These are phyloP conservation scores for Suillus sp. DNA, from an alignment of 768 basidiomycete species.

Conservation along the genomic window DNA sequence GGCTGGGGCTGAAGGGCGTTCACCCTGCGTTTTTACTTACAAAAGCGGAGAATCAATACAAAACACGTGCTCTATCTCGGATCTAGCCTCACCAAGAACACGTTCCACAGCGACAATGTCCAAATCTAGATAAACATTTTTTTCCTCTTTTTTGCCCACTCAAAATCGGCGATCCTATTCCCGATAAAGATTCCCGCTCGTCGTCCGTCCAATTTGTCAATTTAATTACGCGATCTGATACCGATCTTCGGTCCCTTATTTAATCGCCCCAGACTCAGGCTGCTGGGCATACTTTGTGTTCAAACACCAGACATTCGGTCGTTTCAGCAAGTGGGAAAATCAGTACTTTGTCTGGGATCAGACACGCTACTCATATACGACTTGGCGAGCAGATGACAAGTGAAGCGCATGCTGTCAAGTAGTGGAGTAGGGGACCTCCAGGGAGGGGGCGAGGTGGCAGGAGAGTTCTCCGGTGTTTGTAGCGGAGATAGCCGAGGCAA, in stretches of 20 bases:
- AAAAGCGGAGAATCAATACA: conserved; percentile 8
- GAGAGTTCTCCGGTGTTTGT: too few relatives aligned
- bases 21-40: conserved; percentile 6
- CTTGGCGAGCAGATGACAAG: neutral
- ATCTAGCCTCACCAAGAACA: conserved; percentile 6
- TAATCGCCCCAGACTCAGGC: too few relatives aligned
- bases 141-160: neutral
- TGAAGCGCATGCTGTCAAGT: too few relatives aligned
- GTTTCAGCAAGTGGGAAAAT: too few relatives aligned
- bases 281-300: too few relatives aligned
- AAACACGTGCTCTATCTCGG: conserved; percentile 6
- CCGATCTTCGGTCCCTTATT: neutral
- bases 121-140: neutral
- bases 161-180: neutral
- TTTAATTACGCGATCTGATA: neutral
- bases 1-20: conserved; percentile 7
- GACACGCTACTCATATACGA: neutral
- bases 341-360: neutral
- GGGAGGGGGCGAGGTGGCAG: too few relatives aligned
- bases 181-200: neutral
- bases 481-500: too few relatives aligned
- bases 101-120: neutral
- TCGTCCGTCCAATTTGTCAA: neutral
- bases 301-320: too few relatives aligned
- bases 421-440: too few relatives aligned